phyloP scores from a whole-genome alignment of 352 stramenopile genomes.

The Globisporangium barbulae region DNA sequence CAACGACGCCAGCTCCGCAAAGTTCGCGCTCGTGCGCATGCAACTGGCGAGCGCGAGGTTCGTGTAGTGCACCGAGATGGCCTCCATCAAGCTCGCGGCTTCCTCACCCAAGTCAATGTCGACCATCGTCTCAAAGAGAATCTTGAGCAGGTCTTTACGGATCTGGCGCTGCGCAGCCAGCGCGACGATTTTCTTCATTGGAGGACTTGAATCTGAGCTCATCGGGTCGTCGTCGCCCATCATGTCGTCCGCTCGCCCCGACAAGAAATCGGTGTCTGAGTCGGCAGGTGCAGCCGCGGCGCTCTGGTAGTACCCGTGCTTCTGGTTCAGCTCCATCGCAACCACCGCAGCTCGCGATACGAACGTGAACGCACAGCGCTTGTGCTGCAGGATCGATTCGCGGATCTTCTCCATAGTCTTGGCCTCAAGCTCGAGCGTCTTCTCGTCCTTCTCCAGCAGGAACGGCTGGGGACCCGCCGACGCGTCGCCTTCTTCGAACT shows the following conservation, averaged over 20 bases:
- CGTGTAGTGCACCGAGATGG: constrained; percentile 57
- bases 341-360: constrained; percentile 52
- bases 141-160: constrained; percentile 49
- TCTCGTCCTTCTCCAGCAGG: constrained; percentile 84
- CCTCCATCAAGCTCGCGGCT: constrained; percentile 52
- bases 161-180: constrained; percentile 47
- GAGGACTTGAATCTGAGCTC: constrained; percentile 13
- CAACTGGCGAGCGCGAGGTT: constrained; percentile 43
- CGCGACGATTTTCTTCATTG: constrained; percentile 43
- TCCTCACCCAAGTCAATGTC: constrained; percentile 71
- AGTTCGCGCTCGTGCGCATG: constrained; percentile 53
- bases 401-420: constrained; percentile 67
- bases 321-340: constrained; percentile 42
- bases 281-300: not conserved
- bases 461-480: constrained; percentile 29
- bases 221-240: constrained; percentile 17
- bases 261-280: constrained; percentile 5
- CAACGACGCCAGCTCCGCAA: constrained; percentile 65
- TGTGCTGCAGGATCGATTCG: constrained; percentile 67
- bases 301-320: constrained; percentile 5
- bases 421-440: constrained; percentile 71
- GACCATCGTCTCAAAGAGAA: constrained; percentile 71
- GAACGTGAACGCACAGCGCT: constrained; percentile 72
- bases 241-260: constrained; percentile 13
- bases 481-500: constrained; percentile 59